Evolutionary conservation across 352 stramenopile species (phyloP).

Genomic region (Phytophthora cajani): DNA sequence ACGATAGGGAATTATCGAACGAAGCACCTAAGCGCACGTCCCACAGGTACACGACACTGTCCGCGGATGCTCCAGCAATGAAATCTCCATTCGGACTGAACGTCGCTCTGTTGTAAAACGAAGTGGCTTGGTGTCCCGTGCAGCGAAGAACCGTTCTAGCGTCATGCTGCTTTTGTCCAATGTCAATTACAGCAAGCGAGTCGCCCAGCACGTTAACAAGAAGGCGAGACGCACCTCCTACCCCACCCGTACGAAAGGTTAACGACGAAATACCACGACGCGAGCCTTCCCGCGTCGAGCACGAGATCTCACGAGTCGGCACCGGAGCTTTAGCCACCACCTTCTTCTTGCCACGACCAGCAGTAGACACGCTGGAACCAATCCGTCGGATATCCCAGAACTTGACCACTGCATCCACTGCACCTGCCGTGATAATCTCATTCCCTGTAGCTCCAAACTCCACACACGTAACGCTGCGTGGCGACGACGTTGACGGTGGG

Average conservation of each 20-base stretch:
- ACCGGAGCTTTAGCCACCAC: constrained; percentile 9
- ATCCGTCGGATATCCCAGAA: constrained; percentile 72
- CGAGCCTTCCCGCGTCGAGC: constrained; percentile 36
- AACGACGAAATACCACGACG: constrained; percentile 71
- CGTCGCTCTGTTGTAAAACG: constrained; percentile 69
- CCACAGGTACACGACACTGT: constrained; percentile 71
- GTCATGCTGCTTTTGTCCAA: constrained; percentile 25
- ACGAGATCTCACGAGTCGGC: constrained; percentile 51
- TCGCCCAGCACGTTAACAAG: constrained; percentile 74
- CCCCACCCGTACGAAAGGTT: constrained; percentile 36
- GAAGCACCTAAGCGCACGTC: constrained; percentile 35
- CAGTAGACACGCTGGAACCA: constrained; percentile 9
- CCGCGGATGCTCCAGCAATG: constrained; percentile 57
- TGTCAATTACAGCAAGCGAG: constrained; percentile 63
- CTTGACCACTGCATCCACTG: constrained; percentile 68
- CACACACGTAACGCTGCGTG: constrained; percentile 75
- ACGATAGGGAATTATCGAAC: constrained; percentile 4
- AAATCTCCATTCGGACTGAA: constrained; percentile 75
- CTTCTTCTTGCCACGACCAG: constrained; percentile 26
- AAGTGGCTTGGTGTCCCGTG: constrained; percentile 57
- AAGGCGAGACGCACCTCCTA: constrained; percentile 39
- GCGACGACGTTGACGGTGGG: constrained; percentile 24
- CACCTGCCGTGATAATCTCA: constrained; percentile 63
- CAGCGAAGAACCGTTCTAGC: constrained; percentile 43
- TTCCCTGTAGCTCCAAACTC: constrained; percentile 54